Evolutionary conservation across 1,284 basidiomycete genomes (phyloP), one percentile per base, ranked within the genome.

Genomic region (Malassezia sp.): DNA sequence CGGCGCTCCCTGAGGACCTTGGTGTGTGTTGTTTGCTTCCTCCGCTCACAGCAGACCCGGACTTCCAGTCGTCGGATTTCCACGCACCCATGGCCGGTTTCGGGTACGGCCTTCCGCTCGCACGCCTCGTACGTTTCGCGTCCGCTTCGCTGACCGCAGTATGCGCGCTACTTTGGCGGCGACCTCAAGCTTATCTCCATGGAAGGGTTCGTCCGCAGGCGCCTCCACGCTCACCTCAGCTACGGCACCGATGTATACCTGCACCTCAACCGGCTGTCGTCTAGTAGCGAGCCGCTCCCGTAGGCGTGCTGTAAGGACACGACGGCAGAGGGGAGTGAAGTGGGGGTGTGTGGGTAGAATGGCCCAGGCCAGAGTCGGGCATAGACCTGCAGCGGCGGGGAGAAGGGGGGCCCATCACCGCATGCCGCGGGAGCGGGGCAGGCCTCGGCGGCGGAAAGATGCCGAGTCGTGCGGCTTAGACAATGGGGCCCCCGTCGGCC

Each of bases 71-170:
- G 20, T 85, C 83, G 48, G 91, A 97, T 72, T 96, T 96, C 73
- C 88, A 89, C 70, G 91, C 91, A 4, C 91, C 91, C 1, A 93
- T 97, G 89, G 91, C 91, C 31, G 91, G 91, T 2, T 96, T 70
- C 32, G 67, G 67, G 11, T 96, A 95, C 71, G 90, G 90, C 0
- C 72, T 96, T 20, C 91, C 91, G 8, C 75, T 93, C 20, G 88
- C 85, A 41, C 75, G 89, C 72, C 73, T 93, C 75, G 85, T 86
- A 55, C 63, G 82, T 75, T 50, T 5, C 31, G n/a, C n/a, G n/a
- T 33, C 15, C 27, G 36, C n/a, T 15, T 23, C 21, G 21, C 23
- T 22, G 15, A 33, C 24, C 15, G 51, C 45, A 59, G 51, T 95
- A 96, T 61, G 88, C 89, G 1, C 76, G 90, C 37, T 97, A 96